Conservation (phyloP, 2,329 filamentous ascomycete species). For the Cercospora brassicicola region DNA sequence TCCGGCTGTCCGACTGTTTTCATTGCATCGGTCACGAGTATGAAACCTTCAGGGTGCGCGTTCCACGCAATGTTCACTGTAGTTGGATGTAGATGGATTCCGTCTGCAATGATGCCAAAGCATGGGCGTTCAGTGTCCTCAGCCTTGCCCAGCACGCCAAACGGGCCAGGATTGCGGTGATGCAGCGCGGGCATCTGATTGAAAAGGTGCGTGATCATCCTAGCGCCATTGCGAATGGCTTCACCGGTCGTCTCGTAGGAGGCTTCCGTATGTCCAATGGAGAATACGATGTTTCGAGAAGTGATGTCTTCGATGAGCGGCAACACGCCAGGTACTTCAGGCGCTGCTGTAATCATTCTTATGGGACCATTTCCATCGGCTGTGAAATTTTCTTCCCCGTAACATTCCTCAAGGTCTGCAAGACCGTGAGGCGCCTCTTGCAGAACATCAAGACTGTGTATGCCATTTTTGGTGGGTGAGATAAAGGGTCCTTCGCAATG, state of each 20-base stretch:
- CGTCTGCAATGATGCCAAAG: slow-evolving; percentile 88
- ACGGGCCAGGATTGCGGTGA: slow-evolving; percentile 84
- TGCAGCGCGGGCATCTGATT: slow-evolving; percentile 57
- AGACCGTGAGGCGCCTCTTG: slow-evolving; percentile 62
- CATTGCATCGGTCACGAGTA: slow-evolving; percentile 93
- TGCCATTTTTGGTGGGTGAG: slow-evolving; percentile 77
- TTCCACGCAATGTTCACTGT: slow-evolving; percentile 87
- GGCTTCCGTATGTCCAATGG: slow-evolving; percentile 57
- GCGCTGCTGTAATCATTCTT: slow-evolving; percentile 82
- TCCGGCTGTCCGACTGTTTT: slow-evolving; percentile 80
- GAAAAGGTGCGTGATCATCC: slow-evolving; percentile 55
- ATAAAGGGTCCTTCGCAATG: slow-evolving; percentile 92
- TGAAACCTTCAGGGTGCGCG: slow-evolving; percentile 78
- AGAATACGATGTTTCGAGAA: slow-evolving; percentile 68
- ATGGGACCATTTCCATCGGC: slow-evolving; percentile 50
- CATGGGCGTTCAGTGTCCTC: slow-evolving; percentile 60
- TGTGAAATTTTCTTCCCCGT: slow-evolving; percentile 68
- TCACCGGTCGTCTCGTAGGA: slow-evolving; percentile 49
- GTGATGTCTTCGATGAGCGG: slow-evolving; percentile 66
- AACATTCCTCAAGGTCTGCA: slow-evolving; percentile 66
- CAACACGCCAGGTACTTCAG: slow-evolving; percentile 67
- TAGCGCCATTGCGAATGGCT: slow-evolving; percentile 53
- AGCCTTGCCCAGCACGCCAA: slow-evolving; percentile 72
- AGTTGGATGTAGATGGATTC: slow-evolving; percentile 84
- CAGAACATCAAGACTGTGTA: slow-evolving; percentile 75